Percentiles rank a stretch among this genome's conserved stretches.
phyloP scores from a whole-genome alignment of 2,329 filamentous ascomycete genomes.

The Alternaria hordeiaustralica region DNA sequence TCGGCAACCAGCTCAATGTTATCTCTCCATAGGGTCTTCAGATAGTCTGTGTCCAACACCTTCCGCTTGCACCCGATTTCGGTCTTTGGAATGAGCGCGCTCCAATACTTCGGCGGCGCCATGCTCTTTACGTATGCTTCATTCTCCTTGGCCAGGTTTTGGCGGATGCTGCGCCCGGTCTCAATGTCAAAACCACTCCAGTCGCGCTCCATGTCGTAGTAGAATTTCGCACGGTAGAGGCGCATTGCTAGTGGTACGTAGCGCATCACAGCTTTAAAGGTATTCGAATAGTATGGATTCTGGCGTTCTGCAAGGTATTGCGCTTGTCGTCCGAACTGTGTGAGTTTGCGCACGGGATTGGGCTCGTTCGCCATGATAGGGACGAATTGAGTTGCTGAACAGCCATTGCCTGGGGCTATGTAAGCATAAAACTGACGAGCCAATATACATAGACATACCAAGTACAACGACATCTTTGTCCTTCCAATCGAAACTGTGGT shows the following conservation, averaged over 20 bases:
- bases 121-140: constrained; percentile 53
- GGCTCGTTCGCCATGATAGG: constrained; percentile 52
- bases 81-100: constrained; percentile 51
- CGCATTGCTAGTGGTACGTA: constrained; percentile 56
- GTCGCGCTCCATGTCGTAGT: constrained; percentile 54
- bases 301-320: constrained; percentile 58
- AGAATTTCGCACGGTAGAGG: constrained; percentile 52
- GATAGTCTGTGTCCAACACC: constrained; percentile 57
- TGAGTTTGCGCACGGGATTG: constrained; percentile 48
- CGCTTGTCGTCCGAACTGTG: constrained; percentile 59
- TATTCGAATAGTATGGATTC: constrained; percentile 50
- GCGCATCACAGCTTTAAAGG: constrained; percentile 55
- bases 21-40: constrained; percentile 51
- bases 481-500: constrained; percentile 60
- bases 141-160: constrained; percentile 47
- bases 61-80: constrained; percentile 59
- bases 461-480: constrained; percentile 42
- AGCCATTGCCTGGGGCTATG: constrained; percentile 51
- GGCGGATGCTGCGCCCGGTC: constrained; percentile 46
- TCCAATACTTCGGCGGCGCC: constrained; percentile 54
- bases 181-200: constrained; percentile 53
- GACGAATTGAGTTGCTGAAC: constrained; percentile 57
- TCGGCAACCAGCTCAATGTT: constrained; percentile 53
- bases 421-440: background rate
- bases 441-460: constrained; percentile 14